These are phyloP conservation scores for Phytopythium delawarense DNA, from an alignment of 352 stramenopile genomes.

Conservation along the genomic window DNA sequence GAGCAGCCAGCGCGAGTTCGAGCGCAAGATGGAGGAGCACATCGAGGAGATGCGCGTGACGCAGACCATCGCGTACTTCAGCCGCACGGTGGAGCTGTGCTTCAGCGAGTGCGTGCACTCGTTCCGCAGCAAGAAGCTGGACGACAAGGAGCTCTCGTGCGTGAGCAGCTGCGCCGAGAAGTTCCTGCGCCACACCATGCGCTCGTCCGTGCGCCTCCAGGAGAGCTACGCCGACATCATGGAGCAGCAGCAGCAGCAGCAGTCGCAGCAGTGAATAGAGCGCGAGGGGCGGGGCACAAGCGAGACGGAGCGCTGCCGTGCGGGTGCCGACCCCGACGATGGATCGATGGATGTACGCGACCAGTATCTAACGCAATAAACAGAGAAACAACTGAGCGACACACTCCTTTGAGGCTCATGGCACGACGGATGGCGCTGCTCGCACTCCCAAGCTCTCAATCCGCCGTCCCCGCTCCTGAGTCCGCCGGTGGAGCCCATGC, in stretches of 20 bases:
- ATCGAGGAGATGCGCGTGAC: conserved; percentile 90
- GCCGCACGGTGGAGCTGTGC: conserved; percentile 86
- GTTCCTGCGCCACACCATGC: conserved; percentile 90
- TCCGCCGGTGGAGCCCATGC: neutral
- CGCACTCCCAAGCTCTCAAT: neutral
- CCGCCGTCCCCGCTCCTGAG: neutral
- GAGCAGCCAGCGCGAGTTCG: conserved; percentile 82
- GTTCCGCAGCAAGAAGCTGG: conserved; percentile 90
- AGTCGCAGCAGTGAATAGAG: conserved; percentile 19
- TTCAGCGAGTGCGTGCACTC: conserved; percentile 88
- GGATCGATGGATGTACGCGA: neutral
- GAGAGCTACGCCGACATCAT: conserved; percentile 88
- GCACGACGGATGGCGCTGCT: neutral
- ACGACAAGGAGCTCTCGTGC: conserved; percentile 87
- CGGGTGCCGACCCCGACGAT: neutral
- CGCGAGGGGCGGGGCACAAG: too few species aligned
- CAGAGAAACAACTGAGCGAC: conserved; percentile 1
- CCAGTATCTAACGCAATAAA: conserved; percentile 3
- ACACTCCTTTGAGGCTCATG: neutral
- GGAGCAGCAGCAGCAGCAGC: conserved; percentile 71
- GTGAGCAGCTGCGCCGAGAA: conserved; percentile 89
- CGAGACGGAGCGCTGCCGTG: too few species aligned
- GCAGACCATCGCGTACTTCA: conserved; percentile 88
- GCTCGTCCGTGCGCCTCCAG: conserved; percentile 83
- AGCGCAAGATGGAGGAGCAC: conserved; percentile 89